Conservation (phyloP, 1,284 basidiomycete genomes). For the Albatrellus sp. region DNA sequence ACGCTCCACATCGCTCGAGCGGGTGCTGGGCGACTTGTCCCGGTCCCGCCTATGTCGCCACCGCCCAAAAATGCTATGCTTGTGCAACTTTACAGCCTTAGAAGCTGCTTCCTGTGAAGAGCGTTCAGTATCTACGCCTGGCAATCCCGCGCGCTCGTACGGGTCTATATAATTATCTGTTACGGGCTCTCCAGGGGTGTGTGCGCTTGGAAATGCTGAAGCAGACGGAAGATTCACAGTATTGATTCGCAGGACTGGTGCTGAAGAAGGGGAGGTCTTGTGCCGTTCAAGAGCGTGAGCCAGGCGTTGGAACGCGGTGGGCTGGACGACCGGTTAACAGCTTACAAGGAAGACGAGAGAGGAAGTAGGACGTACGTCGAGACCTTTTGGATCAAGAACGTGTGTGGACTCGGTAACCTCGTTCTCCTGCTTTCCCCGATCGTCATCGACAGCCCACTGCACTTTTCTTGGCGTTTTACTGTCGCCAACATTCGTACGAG, state of each 20-base stretch:
- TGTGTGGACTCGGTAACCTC: slow-evolving; percentile 11
- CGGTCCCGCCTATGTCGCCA: slow-evolving; percentile 10
- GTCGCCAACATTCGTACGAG: slow-evolving; percentile 14
- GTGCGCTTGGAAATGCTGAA: neutral
- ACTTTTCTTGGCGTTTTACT: slow-evolving; percentile 34
- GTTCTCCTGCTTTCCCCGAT: slow-evolving; percentile 2
- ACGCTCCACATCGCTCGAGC: slow-evolving; percentile 16
- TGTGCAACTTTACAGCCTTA: slow-evolving; percentile 13
- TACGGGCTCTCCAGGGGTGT: slow-evolving; percentile 10
- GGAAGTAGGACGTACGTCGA: slow-evolving; percentile 25
- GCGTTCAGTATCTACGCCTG: slow-evolving; percentile 8
- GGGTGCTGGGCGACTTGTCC: neutral
- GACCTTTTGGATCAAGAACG: slow-evolving; percentile 32
- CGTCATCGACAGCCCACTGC: slow-evolving; percentile 27
- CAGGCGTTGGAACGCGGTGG: slow-evolving; percentile 36
- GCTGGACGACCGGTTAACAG: slow-evolving; percentile 20
- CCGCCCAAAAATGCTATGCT: slow-evolving; percentile 9
- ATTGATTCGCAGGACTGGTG: neutral
- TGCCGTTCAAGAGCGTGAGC: slow-evolving; percentile 30
- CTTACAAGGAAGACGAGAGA: neutral
- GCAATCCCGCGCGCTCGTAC: slow-evolving; percentile 22
- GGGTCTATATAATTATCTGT: slow-evolving; percentile 20
- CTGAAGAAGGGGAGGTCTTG: slow-evolving; percentile 13
- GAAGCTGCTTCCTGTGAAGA: slow-evolving; percentile 12
- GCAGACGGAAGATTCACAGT: neutral